Evolutionary conservation across 768 basidiomycete genomes (phyloP), one percentile per base, ranked within the genome.

Genomic region (Phanerochaete carnosa): DNA sequence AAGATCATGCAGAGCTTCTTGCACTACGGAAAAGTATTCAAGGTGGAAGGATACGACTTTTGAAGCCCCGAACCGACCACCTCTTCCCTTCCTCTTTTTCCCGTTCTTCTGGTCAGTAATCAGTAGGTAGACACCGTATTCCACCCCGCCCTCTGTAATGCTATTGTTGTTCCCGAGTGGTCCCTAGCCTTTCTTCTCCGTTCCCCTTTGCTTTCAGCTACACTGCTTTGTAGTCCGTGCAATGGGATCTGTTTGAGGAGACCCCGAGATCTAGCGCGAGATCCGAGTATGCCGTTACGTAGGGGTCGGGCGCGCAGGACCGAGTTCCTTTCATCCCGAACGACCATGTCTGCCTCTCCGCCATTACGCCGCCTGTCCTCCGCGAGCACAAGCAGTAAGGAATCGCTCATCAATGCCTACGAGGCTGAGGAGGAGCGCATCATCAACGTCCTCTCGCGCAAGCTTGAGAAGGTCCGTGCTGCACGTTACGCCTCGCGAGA

Each of bases 1-100:
- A 94, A 92, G 76, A 91, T 97, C 65, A 94, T 98, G 92, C 88
- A 95, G 64, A 87, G 89, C 62, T 95, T 94, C 72, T 76, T 96
- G 71, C 84, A 88, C 66, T 96, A 95, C 73, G 95, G 93, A 15
- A 86, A 85, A 73, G 80, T 77, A 56, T 97, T 98, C 79, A 89
- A 89, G 70, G 89, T 95, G 39, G 93, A 94, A 74, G 92, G 91
- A 28, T 88, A 80, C 68, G 90, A 92, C 70, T 92, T 89, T 75
- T 92, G 46, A 63, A 58, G 2, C 33, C n/a, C 19, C 59, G 26
- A 23, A 25, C 58, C 23, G 45, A 56, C 37, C 32, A 32, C 37
- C 22, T 51, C 47, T 12, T 19, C 47, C n/a, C 26, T 54, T 50
- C 47, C 19, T 43, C 29, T 49, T 11, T 26, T 33, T 53, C 23